These are phyloP conservation scores for Candida hungchunana DNA, from an alignment of 805 yeast genomes.

Conservation along the genomic window DNA sequence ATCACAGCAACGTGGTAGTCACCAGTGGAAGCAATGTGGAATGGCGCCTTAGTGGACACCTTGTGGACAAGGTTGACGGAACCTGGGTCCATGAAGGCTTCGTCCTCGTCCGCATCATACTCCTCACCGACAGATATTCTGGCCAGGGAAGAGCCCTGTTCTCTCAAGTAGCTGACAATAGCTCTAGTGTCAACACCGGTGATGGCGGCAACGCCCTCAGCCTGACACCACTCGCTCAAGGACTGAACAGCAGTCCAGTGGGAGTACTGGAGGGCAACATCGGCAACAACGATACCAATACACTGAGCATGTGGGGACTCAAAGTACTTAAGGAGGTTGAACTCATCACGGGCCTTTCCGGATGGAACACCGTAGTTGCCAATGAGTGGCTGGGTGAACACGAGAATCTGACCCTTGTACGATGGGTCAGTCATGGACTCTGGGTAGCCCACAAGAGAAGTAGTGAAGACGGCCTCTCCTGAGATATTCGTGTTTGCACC, in stretches of 20 bases:
- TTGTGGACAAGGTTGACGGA: conserved; percentile 83
- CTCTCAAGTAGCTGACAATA: conserved; percentile 87
- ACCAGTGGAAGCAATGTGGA: conserved; percentile 69
- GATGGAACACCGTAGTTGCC: conserved; percentile 99
- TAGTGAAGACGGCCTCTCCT: conserved; percentile 98
- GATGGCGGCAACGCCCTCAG: conserved; percentile 94
- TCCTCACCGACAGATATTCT: conserved; percentile 87
- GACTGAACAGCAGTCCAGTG: conserved; percentile 99
- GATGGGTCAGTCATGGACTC: conserved; percentile 99
- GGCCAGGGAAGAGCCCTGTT: conserved; percentile 92
- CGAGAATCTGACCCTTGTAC: conserved; percentile 93
- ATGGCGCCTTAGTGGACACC: conserved; percentile 94
- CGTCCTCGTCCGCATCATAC: conserved; percentile 88
- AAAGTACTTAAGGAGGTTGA: conserved; percentile 79
- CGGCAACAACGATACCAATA: conserved; percentile 93
- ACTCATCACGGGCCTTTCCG: conserved; percentile 73
- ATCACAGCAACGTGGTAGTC: conserved; percentile 83
- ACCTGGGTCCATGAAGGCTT: conserved; percentile 88
- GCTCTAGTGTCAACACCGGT: conserved; percentile 98
- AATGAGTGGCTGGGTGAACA: conserved; percentile 93
- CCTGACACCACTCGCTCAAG: conserved; percentile 90
- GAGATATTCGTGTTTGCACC: conserved; percentile 91
- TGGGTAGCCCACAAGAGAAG: conserved; percentile 97
- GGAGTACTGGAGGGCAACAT: conserved; percentile 92
- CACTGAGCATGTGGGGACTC: conserved; percentile 92